Evolutionary conservation across 2,329 filamentous ascomycete genomes (phyloP).

Genomic region (Cladosporium sphaerospermum): DNA sequence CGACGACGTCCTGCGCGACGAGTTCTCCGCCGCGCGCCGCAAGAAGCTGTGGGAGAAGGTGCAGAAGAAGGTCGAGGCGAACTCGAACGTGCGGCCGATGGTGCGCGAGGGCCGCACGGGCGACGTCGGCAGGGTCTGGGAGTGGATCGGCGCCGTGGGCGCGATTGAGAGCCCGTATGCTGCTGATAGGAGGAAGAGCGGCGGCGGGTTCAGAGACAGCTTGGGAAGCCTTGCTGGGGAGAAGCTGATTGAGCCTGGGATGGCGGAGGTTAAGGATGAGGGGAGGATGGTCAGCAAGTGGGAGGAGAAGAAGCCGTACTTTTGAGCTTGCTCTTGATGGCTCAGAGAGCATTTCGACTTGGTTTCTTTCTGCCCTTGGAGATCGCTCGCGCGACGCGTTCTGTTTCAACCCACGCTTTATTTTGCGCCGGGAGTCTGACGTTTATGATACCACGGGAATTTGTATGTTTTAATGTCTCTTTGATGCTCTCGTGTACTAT

Average conservation of each 20-base stretch:
- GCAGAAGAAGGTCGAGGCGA: slow-evolving; percentile 78
- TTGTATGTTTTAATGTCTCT: too few relatives aligned
- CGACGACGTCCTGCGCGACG: slow-evolving; percentile 79
- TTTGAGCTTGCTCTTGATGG: not conserved
- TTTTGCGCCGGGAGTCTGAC: too few relatives aligned
- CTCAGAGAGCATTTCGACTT: not conserved
- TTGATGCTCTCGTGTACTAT: too few relatives aligned
- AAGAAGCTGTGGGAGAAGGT: slow-evolving; percentile 82
- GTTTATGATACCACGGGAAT: too few relatives aligned
- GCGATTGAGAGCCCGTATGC: slow-evolving; percentile 24
- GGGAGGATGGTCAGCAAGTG: slow-evolving; percentile 1
- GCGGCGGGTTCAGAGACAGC: slow-evolving; percentile 1
- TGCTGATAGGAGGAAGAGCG: slow-evolving; percentile 20
- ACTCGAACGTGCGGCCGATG: slow-evolving; percentile 81
- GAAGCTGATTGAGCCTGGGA: slow-evolving; percentile 7
- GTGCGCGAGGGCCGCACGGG: slow-evolving; percentile 55
- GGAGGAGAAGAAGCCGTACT: slow-evolving; percentile 6
- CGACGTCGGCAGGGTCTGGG: slow-evolving; percentile 58
- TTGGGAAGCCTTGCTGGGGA: slow-evolving; percentile 6
- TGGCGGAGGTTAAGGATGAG: not conserved
- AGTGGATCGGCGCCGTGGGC: slow-evolving; percentile 58
- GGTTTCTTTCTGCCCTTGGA: not conserved
- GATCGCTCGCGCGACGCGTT: too few relatives aligned
- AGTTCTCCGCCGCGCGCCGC: slow-evolving; percentile 69
- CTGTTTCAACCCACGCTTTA: too few relatives aligned